phyloP scores from a whole-genome alignment of 2,329 filamentous ascomycete species.

The Fusarium nisikadoi region DNA sequence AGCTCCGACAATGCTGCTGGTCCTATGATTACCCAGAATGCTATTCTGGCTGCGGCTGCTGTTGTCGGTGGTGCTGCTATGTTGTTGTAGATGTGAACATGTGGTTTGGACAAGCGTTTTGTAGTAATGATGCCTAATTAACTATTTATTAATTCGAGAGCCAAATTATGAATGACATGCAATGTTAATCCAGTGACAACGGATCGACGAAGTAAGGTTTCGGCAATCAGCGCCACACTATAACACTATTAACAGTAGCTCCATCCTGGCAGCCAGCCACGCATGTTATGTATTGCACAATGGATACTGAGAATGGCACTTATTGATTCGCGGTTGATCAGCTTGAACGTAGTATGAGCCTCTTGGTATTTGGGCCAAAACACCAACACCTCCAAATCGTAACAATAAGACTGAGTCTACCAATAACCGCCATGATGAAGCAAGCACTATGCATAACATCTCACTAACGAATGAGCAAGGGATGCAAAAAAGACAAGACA shows the following conservation, averaged over 20 bases:
- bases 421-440: neutral
- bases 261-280: neutral
- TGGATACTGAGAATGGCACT: neutral
- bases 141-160: neutral
- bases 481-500: neutral
- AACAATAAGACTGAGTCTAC: neutral
- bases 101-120: constrained; percentile 1
- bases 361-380: neutral
- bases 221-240: constrained; percentile 6
- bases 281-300: neutral
- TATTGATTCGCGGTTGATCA: neutral
- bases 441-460: neutral
- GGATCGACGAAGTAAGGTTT: neutral
- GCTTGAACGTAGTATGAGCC: neutral
- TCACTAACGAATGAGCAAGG: neutral
- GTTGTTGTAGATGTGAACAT: constrained; percentile 43
- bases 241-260: neutral
- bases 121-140: constrained; percentile 14
- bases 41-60: constrained; percentile 50
- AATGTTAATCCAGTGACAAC: neutral
- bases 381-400: neutral
- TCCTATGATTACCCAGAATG: constrained; percentile 49
- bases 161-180: neutral
- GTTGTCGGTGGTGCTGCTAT: constrained; percentile 50
- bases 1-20: constrained; percentile 46